Evolutionary conservation across 2,329 filamentous ascomycete species (phyloP), one percentile per base, ranked within the genome.

Genomic region (Colletotrichum musae): DNA sequence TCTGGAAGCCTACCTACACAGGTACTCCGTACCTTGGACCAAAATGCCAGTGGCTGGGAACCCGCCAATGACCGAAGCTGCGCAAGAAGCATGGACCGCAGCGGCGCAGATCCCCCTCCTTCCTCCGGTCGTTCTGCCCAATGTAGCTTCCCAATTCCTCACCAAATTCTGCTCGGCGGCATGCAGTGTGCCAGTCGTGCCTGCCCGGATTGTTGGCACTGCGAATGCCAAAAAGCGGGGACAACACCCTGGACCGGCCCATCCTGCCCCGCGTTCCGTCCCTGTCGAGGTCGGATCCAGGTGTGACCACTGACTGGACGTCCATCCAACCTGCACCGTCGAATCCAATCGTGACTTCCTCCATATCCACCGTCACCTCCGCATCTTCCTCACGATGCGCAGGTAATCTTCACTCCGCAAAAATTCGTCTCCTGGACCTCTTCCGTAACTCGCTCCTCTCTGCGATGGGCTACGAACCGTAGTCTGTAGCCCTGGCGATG

Each of bases 41-140:
- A 13, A 52, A 60, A 60, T 41, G 58, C 24, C 58, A 60, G 58
- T 60, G 58, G 58, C 47, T 60, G 58, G 58, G 58, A 41, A 39
- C 32, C 45, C 26, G 18, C 45, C 57, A 59, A 51, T 59, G 12
- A 41, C 24, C 50, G 6, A 54, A 68, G 47, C 53, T 53, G 65
- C 32, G 32, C 32, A 36, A 6, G 32, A 36, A 36, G 32, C 66
- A 65, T 66, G 61, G 66, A 57, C 66, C 56, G 62, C 32, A 7
- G 10, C 32, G 7, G 32, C 21, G 32, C 62, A 43, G 66, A 69
- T 69, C 56, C 56, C 66, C 66, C 61, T 54, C 54, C 61, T 61
- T 62, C 45, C 45, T 28, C 41, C 32, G 32, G 32, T 36, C 32
- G 32, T 4, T 36, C 32, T 36, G 21, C 32, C 32, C 32, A 36